Base-by-base conservation (phyloP, 805 yeast species). In the Zygosaccharomyces bisporus region DNA sequence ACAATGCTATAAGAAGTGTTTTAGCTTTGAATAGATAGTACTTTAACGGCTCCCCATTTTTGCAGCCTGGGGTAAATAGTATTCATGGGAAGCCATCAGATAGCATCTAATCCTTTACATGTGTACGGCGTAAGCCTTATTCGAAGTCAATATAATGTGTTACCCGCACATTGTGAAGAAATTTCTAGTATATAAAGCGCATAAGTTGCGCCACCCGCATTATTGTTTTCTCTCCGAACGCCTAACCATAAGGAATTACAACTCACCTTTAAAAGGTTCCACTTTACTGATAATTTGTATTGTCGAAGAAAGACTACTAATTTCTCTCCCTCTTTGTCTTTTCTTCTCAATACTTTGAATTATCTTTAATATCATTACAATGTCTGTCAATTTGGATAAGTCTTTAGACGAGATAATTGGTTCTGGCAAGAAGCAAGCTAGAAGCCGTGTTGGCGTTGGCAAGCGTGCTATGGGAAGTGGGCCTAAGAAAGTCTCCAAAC, bases 381-480 rank as follows among this genome's bases (percentile, higher is more conserved):
- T 83, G 90, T 83, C 95, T 65, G 76, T 83, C 52, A 76, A 85
- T 60, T 78, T 91, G 71, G 96, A 91, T 72, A 85, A 86, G 73
- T 87, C 97, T 39, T 80, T 91, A 63, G 99, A 91, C 73, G 97
- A 89, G 59, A 91, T 91, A 67, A 86, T 91, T 63, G 79, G 95
- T 47, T 70, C 86, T 51, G 66, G 72, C 61, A 73, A 70, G 60
- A 69, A 57, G 50, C 61, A 57, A 49, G 57, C 57, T 46, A 63
- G 66, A 53, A 61, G 59, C 45, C 56, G 50, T 39, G 40, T 62
- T 54, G 52, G 54, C 46, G 40, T 62, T 54, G 52, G 54, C 46
- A 67, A 68, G 46, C 70, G 52, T 34, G 46, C 56, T 43, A 72
- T 73, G 43, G 61, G 56, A 44, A 50, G 60, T 32, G 57, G 59